These are phyloP conservation scores for Diaporthe sp. DNA, from an alignment of 2,329 filamentous ascomycete species.

Conservation along the genomic window DNA sequence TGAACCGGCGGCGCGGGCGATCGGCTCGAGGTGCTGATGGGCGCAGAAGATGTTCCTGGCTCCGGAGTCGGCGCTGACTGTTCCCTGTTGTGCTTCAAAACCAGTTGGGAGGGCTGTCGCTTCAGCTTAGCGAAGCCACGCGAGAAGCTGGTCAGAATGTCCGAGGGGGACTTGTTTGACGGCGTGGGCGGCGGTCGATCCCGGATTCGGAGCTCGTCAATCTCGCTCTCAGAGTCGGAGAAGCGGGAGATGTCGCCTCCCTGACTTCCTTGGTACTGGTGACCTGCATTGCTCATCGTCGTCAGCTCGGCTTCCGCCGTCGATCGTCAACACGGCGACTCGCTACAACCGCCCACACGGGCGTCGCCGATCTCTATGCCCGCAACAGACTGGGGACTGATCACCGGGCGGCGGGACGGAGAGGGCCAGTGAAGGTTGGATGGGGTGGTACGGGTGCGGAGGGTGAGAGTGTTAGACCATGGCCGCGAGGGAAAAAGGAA, in stretches of 20 bases:
- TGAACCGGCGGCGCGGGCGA: constrained; percentile 40
- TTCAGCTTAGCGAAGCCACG: constrained; percentile 59
- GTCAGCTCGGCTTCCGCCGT: constrained; percentile 48
- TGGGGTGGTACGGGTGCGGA: constrained; percentile 9
- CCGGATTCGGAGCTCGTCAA: constrained; percentile 38
- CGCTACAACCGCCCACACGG: constrained; percentile 34
- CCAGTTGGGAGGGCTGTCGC: constrained; percentile 59
- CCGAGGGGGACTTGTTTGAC: constrained; percentile 56
- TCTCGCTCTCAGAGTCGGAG: constrained; percentile 60
- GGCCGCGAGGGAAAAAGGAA: constrained; percentile 3
- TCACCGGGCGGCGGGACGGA: constrained; percentile 18
- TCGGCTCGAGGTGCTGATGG: constrained; percentile 41
- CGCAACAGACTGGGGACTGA: constrained; percentile 27
- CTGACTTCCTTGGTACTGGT: constrained; percentile 43
- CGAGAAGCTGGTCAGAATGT: constrained; percentile 65
- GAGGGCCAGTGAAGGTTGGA: background rate
- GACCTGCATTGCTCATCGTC: constrained; percentile 48
- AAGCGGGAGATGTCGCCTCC: constrained; percentile 52
- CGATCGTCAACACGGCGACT: constrained; percentile 20
- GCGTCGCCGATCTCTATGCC: constrained; percentile 29
- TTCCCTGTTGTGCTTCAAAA: constrained; percentile 48
- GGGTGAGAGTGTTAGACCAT: constrained; percentile 7
- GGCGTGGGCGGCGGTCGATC: constrained; percentile 51
- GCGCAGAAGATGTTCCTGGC: constrained; percentile 45
- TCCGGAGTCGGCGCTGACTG: constrained; percentile 44